Base-by-base conservation (phyloP, 495 filamentous ascomycete genomes). In the Aspergillus ellipticus region DNA sequence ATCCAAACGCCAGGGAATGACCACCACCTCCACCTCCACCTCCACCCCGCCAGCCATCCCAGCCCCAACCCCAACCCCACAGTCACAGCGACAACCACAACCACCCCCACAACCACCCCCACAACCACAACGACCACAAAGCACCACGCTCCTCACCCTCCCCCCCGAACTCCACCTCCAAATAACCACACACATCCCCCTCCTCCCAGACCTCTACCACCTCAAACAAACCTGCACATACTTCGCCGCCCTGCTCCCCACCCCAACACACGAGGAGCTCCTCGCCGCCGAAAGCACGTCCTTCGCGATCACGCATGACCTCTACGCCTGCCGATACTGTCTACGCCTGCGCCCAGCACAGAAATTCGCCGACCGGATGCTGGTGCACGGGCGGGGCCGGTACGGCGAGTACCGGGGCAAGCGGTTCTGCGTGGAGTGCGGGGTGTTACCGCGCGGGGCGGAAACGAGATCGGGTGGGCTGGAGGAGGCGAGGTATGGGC, bases 111-210 rank as follows among this genome's bases (percentile, higher is more conserved):
- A 74, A 85, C 42, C 7, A 43, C 3, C 2, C 6, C 17, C 42
- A 21, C 7, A 29, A 7, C 22, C 22, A 15, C 45, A 48, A 16
- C 45, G 1, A 22, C 26, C 13, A 17, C 42, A 28, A 47, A 28
- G 6, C 22, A 0, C 22, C 24, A n/a, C n/a, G n/a, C 45, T 48
- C 24, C 20, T n/a, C 6, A 29, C 37, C 39, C 74, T 87, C 16
- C 83, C 84, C 11, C 61, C 76, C 0, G 84, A 87, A 61, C 65
- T 87, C 11, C 83, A 85, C 50, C 73, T 75, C 43, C 68, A 76
- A 45, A 74, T 87, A 56, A 72, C 79, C 55, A 69, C 76, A 57
- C 74, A 77, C 61, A 73, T 87, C 22, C 74, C 80, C 58, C 72
- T 79, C 58, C 72, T 78, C 22, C 79, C 82, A 59, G 81, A 84